phyloP scores from a whole-genome alignment of 306 rosid genomes.

The Urtica urens region DNA sequence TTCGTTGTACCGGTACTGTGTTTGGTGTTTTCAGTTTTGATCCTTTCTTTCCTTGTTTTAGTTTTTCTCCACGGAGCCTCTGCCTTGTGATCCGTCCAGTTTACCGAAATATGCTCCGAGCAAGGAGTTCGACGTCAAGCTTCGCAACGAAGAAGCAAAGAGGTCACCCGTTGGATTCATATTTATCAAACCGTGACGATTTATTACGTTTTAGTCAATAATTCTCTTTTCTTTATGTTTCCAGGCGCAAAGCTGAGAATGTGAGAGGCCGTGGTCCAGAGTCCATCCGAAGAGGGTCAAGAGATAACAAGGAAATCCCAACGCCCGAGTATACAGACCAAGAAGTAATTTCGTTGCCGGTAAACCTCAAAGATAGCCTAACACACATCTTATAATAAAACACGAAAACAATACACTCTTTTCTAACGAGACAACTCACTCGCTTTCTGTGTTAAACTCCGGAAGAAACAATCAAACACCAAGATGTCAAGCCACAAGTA shows the following conservation, averaged over 20 bases:
- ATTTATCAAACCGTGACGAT: not conserved
- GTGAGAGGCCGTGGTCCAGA: constrained; percentile 43
- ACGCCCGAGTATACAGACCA: constrained; percentile 39
- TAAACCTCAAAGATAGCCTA: not conserved
- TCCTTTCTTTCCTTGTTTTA: constrained; percentile 18
- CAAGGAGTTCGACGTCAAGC: constrained; percentile 75
- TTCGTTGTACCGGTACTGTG: too few relatives aligned
- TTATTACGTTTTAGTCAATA: not conserved
- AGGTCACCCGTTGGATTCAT: constrained; percentile 26
- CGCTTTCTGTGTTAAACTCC: constrained; percentile 16
- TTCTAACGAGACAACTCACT: not conserved
- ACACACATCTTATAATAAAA: not conserved
- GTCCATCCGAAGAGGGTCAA: constrained; percentile 45
- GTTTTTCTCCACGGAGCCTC: constrained; percentile 70
- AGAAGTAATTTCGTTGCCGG: constrained; percentile 38
- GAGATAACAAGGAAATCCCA: constrained; percentile 29
- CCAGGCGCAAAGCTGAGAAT: constrained; percentile 46
- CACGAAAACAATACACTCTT: not conserved
- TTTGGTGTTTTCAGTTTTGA: not conserved
- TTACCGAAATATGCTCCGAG: constrained; percentile 76
- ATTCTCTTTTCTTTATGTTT: constrained; percentile 6
- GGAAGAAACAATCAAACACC: constrained; percentile 43
- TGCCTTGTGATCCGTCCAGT: constrained; percentile 75
- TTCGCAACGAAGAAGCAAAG: constrained; percentile 45
- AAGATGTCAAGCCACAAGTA: constrained; percentile 23